Evolutionary conservation across 1,139 yeast species (phyloP).

Genomic region (Hansenula sp.): DNA sequence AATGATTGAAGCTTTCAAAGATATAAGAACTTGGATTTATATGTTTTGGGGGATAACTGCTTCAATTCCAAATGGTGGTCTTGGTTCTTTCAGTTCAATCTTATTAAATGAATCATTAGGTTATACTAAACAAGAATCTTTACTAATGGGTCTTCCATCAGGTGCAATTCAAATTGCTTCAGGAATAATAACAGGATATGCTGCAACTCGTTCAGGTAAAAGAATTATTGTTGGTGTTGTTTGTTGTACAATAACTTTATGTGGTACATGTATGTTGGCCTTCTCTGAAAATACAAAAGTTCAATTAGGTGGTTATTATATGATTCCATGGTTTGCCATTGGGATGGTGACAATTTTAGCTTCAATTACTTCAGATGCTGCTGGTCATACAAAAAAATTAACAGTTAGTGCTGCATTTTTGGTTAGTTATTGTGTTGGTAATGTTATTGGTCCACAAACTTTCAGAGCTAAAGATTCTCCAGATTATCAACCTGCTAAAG

Average conservation of each 20-base stretch:
- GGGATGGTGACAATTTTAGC: constrained; percentile 18
- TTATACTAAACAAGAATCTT: constrained; percentile 31
- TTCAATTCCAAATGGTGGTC: constrained; percentile 40
- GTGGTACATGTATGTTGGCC: background rate
- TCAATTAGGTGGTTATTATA: background rate
- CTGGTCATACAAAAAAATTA: constrained; percentile 56
- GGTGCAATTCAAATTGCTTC: constrained; percentile 32
- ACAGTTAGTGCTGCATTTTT: constrained; percentile 38
- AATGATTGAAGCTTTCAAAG: constrained; percentile 37
- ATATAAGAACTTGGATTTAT: constrained; percentile 44
- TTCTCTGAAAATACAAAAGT: background rate
- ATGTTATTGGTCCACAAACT: constrained; percentile 46
- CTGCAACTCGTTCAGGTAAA: background rate
- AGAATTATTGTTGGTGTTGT: background rate
- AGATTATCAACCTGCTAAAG: constrained; percentile 39
- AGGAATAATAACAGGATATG: background rate
- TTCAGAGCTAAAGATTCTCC: constrained; percentile 36
- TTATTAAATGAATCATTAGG: constrained; percentile 32
- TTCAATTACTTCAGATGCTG: constrained; percentile 44
- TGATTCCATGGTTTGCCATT: background rate
- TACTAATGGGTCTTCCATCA: constrained; percentile 35
- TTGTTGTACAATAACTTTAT: background rate
- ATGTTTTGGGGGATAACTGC: constrained; percentile 32
- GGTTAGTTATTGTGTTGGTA: constrained; percentile 54
- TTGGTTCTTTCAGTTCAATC: constrained; percentile 25